Conservation (phyloP, 495 filamentous ascomycete genomes). For the Lasiosphaeria ovina region DNA sequence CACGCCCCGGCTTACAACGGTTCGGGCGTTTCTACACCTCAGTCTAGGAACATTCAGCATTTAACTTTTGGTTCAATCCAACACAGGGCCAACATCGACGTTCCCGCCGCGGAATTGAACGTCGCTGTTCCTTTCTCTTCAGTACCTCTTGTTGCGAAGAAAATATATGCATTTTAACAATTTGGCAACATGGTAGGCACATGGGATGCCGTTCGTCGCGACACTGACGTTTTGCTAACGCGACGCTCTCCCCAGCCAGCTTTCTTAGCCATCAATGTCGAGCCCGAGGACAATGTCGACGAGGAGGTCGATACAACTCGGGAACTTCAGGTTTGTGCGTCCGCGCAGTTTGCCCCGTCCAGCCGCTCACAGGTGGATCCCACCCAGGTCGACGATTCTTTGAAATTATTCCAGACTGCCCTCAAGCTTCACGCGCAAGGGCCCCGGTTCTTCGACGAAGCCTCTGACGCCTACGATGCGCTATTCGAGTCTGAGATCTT, state of each 20-base stretch:
- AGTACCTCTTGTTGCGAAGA: neutral
- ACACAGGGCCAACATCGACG: no score
- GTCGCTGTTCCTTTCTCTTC: neutral
- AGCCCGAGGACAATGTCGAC: conserved; percentile 84
- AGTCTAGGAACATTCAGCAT: no score
- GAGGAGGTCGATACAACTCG: conserved; percentile 93
- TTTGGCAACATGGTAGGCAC: conserved; percentile 3
- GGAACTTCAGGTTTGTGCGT: conserved; percentile 65
- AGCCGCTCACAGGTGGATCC: neutral
- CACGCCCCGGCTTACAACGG: neutral
- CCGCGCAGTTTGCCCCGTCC: neutral
- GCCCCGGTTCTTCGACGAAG: conserved; percentile 68
- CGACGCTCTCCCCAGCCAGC: conserved; percentile 40
- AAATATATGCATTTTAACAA: neutral
- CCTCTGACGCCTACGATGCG: conserved; percentile 75
- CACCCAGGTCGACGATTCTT: conserved; percentile 81
- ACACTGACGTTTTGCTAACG: conserved; percentile 1
- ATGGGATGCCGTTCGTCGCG: neutral
- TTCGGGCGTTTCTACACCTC: neutral
- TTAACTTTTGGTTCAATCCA: no score
- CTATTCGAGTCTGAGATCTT: conserved; percentile 94
- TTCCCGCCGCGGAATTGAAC: neutral
- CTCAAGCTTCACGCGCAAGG: conserved; percentile 91
- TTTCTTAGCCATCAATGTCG: conserved; percentile 86
- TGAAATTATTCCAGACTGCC: conserved; percentile 92